phyloP scores from a whole-genome alignment of 495 filamentous ascomycete species.

The Neurospora sp. region DNA sequence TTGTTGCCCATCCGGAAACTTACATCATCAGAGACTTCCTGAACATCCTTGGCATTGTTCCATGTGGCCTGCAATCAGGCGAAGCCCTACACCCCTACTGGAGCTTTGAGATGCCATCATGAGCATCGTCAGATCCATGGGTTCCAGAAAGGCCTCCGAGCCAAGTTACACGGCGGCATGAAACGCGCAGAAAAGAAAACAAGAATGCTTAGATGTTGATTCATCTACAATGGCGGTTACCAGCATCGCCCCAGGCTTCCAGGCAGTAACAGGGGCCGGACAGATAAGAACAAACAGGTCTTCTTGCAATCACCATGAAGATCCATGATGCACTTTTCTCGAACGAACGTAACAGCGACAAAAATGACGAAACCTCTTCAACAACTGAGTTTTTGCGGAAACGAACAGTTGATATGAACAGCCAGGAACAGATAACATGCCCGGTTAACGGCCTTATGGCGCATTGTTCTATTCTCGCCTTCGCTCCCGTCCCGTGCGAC shows the following conservation, averaged over 20 bases:
- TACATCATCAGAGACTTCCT: neutral
- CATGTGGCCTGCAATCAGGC: neutral
- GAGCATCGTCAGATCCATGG: neutral
- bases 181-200: neutral
- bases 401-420: neutral
- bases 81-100: neutral
- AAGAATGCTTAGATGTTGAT: neutral
- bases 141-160: neutral
- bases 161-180: neutral
- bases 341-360: neutral
- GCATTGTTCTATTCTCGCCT: neutral
- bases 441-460: neutral
- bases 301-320: neutral
- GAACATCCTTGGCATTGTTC: neutral
- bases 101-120: neutral
- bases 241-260: neutral
- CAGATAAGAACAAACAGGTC: neutral
- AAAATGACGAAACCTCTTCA: neutral
- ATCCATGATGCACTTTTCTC: neutral
- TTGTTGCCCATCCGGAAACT: neutral
- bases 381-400: neutral
- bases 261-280: neutral
- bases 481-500: neutral
- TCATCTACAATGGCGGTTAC: neutral
- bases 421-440: neutral